A percentile compares a stretch with the other conserved stretches of the same genome.
phyloP scores from a whole-genome alignment of 2,329 filamentous ascomycete genomes.

The Cytospora piceicola region DNA sequence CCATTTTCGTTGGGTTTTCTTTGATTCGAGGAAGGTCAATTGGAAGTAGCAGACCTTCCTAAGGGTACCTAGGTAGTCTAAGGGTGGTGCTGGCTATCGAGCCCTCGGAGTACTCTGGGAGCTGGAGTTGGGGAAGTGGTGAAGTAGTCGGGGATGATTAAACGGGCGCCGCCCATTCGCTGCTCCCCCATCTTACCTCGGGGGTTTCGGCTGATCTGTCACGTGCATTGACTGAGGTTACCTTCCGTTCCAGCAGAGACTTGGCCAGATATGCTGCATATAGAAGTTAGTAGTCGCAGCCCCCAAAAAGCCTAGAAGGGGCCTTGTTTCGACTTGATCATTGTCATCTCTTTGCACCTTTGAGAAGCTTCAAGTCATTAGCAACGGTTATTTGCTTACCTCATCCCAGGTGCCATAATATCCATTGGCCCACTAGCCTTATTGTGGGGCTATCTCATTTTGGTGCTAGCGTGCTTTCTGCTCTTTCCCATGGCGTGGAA shows the following conservation, averaged over 20 bases:
- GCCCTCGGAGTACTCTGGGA: constrained; percentile 13
- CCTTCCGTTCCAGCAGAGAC: background rate
- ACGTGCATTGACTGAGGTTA: background rate
- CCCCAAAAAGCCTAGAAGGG: background rate
- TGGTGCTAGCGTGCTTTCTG: constrained; percentile 6
- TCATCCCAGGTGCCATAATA: background rate
- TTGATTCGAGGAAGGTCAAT: constrained; percentile 49
- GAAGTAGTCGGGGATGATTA: constrained; percentile 30
- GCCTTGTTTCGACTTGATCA: background rate
- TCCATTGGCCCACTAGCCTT: background rate
- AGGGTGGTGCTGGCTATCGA: background rate
- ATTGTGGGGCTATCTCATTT: constrained; percentile 1
- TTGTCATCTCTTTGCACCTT: background rate
- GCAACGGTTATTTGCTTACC: background rate
- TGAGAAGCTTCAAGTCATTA: background rate
- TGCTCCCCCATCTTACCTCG: constrained; percentile 4
- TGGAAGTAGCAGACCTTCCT: constrained; percentile 37
- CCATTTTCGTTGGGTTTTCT: constrained; percentile 51
- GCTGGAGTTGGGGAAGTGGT: constrained; percentile 21
- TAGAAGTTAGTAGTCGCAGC: background rate
- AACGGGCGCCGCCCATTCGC: constrained; percentile 21
- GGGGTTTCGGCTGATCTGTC: constrained; percentile 15
- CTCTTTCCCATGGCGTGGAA: constrained; percentile 25
- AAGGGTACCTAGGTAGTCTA: background rate
- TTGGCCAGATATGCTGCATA: background rate